phyloP scores from a whole-genome alignment of 345 rosid genomes.

The Psidium guajava region DNA sequence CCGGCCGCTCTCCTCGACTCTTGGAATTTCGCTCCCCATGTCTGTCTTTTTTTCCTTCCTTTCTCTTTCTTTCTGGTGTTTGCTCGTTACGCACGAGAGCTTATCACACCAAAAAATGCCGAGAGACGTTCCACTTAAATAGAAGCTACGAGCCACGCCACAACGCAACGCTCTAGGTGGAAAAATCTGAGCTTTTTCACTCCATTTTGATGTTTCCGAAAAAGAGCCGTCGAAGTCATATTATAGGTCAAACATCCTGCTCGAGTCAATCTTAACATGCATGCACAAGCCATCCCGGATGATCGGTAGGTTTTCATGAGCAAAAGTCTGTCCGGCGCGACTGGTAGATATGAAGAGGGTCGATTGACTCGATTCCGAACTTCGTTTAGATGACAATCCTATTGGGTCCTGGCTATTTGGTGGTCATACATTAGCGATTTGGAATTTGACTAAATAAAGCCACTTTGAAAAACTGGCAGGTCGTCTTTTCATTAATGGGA shows the following conservation, averaged over 20 bases:
- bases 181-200: neutral
- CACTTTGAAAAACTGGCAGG: neutral
- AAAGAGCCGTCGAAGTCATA: neutral
- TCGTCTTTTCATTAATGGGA: neutral
- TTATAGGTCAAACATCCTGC: neutral
- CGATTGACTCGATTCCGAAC: neutral
- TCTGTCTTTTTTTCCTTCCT: neutral
- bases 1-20: conserved; percentile 2
- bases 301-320: neutral
- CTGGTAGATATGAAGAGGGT: neutral
- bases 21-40: neutral
- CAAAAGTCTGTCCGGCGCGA: neutral
- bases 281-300: neutral
- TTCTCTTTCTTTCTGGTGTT: neutral
- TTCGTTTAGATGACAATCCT: neutral
- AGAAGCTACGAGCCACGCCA: neutral
- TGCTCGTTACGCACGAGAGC: neutral
- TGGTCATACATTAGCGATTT: neutral
- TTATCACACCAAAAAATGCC: neutral
- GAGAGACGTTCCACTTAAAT: neutral
- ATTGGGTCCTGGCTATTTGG: neutral
- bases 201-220: neutral
- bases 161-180: neutral
- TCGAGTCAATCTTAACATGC: neutral
- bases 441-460: neutral